Evolutionary conservation across 768 basidiomycete genomes (phyloP).

Genomic region (Hygrophoropsis aurantiaca): DNA sequence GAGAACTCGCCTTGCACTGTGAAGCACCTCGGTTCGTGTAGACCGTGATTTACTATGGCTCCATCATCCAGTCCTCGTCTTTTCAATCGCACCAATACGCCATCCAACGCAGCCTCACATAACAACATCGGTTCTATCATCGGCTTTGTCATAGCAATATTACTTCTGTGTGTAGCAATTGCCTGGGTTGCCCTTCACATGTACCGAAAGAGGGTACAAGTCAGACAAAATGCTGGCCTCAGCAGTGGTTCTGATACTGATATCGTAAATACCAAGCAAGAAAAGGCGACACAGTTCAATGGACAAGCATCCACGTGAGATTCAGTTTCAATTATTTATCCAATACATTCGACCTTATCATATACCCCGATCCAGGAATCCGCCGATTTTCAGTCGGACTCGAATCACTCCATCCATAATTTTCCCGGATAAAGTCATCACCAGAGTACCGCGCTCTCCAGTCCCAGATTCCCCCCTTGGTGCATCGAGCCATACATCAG

Average conservation of each 20-base stretch:
- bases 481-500: slow-evolving; percentile 15
- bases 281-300: too few relatives aligned
- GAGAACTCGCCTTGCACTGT: too few relatives aligned
- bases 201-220: slow-evolving; percentile 39
- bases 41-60: too few relatives aligned
- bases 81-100: not conserved
- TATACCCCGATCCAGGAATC: slow-evolving; percentile 5
- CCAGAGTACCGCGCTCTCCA: slow-evolving; percentile 40
- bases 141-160: slow-evolving; percentile 49
- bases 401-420: slow-evolving; percentile 46
- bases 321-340: not conserved
- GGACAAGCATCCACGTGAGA: not conserved
- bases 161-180: slow-evolving; percentile 36
- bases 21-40: too few relatives aligned
- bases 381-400: slow-evolving; percentile 39
- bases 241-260: slow-evolving; percentile 42
- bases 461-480: slow-evolving; percentile 43
- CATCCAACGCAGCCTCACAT: slow-evolving; percentile 5
- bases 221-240: slow-evolving; percentile 35
- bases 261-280: too few relatives aligned
- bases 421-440: slow-evolving; percentile 50
- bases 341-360: not conserved
- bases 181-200: slow-evolving; percentile 45
- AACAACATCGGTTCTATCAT: slow-evolving; percentile 41
- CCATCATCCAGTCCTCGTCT: not conserved